Base-by-base conservation (phyloP, 2,329 filamentous ascomycete species). In the Emergomyces orientalis region DNA sequence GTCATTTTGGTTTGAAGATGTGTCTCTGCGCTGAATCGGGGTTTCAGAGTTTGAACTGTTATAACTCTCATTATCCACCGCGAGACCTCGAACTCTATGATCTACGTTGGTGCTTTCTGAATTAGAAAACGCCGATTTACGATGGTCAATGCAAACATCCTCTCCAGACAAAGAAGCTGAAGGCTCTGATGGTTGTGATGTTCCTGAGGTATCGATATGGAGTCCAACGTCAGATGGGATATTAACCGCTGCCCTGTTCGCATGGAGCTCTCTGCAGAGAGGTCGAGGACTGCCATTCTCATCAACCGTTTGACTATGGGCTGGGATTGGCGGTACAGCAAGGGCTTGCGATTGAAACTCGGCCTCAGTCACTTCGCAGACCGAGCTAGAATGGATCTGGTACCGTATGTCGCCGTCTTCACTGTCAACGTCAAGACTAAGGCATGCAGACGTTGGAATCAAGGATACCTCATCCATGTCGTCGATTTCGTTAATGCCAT, bases 211-310 rank as follows among this genome's bases (percentile, higher is more conserved):
- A n/a, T 59, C 54, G 22, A 32, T 47, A 22, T 22, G 41, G n/a
- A 59, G 41, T 34, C 47, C 56, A 34, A 47, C 30, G 7, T 32
- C 27, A 59, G 39, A 8, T 43, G 8, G 30, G n/a, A 49, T 25
- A 51, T 39, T 51, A 19, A 11, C 14, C 25, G 45, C 19, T 25
- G 9, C 14, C 9, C 30, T 22, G 7, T 39, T 39, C 25, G 8
- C 17, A 19, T 13, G 13, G n/a, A 45, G 13, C 4, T 52, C 25
- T 51, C 37, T 52, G 34, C 19, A 32, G 3, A 60, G 37, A 17
- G 65, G 69, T 52, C 69, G 69, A 43, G 75, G 75, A 61, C 74
- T 77, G 43, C 75, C 75, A 65, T 76, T 74, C 11, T 66, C 65
- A 62, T 76, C 74, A 11, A 77, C 74, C 22, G 72, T 71, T 47